Conservation (phyloP, 2,329 filamentous ascomycete species). For the Hortaea sp. region DNA sequence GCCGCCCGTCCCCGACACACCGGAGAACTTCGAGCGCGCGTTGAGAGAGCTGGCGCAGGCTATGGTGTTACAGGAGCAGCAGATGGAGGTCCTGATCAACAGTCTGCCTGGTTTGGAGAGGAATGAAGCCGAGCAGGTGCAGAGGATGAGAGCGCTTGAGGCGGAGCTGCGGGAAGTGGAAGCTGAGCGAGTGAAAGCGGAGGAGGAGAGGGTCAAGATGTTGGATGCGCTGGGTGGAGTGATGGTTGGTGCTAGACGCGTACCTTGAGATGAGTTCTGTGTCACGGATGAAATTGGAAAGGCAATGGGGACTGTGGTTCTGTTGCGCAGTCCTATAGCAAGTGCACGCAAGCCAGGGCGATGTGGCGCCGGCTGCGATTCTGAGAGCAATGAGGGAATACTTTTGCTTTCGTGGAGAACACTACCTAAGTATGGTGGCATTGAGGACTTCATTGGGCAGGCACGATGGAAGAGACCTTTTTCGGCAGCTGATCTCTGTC, state of each 20-base stretch:
- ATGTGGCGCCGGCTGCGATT: too few relatives aligned
- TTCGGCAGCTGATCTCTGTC: too few relatives aligned
- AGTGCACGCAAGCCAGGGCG: too few relatives aligned
- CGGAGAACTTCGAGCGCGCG: slow-evolving; percentile 55
- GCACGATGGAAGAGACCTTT: too few relatives aligned
- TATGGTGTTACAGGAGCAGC: slow-evolving; percentile 69
- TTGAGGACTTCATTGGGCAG: too few relatives aligned
- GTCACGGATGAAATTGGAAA: background rate
- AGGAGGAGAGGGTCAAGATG: slow-evolving; percentile 33
- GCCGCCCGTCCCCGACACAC: slow-evolving; percentile 50
- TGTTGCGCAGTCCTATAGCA: too few relatives aligned
- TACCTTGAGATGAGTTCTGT: slow-evolving; percentile 13
- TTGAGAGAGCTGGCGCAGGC: slow-evolving; percentile 66
- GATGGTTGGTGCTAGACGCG: slow-evolving; percentile 31
- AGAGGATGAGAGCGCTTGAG: slow-evolving; percentile 41
- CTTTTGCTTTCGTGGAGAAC: too few relatives aligned
- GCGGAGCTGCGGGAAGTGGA: slow-evolving; percentile 33
- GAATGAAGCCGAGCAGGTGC: slow-evolving; percentile 66
- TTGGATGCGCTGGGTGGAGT: slow-evolving; percentile 37
- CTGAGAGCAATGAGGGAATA: too few relatives aligned
- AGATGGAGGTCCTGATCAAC: slow-evolving; percentile 69
- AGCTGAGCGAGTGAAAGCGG: slow-evolving; percentile 29
- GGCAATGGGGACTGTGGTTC: background rate
- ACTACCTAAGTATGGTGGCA: too few relatives aligned
- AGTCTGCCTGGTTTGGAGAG: slow-evolving; percentile 67